Percentiles rank a stretch among this genome's conserved stretches.
These are phyloP conservation scores for Neonectria faginata DNA, from an alignment of 2,329 filamentous ascomycete genomes.

Conservation along the genomic window DNA sequence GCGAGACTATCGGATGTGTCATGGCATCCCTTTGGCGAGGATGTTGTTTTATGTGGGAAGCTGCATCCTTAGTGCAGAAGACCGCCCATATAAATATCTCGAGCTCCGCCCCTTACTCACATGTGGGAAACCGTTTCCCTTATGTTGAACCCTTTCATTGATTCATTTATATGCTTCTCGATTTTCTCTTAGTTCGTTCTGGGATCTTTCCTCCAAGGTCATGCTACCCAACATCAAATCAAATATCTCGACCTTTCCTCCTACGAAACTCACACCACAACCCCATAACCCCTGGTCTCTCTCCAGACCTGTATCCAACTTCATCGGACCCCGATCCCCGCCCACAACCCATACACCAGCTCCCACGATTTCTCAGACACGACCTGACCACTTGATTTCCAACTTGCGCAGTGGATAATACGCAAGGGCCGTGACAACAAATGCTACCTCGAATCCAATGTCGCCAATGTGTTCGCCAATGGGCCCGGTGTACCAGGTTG, in stretches of 20 bases:
- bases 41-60: slow-evolving; percentile 83
- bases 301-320: background rate
- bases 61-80: slow-evolving; percentile 51
- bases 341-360: background rate
- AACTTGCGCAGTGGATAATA: slow-evolving; percentile 53
- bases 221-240: slow-evolving; percentile 10
- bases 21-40: slow-evolving; percentile 84
- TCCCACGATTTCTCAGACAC: slow-evolving; percentile 23
- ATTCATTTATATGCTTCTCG: background rate
- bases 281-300: background rate
- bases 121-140: background rate
- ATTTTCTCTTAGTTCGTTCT: background rate
- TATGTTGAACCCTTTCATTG: background rate
- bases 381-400: slow-evolving; percentile 49
- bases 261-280: background rate
- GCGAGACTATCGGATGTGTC: slow-evolving; percentile 74
- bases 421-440: slow-evolving; percentile 54
- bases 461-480: slow-evolving; percentile 58
- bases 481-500: slow-evolving; percentile 58
- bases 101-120: slow-evolving; percentile 7
- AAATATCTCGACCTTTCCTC: background rate
- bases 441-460: slow-evolving; percentile 59
- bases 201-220: background rate
- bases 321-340: background rate
- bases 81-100: slow-evolving; percentile 32